Conservation (phyloP, 2,329 filamentous ascomycete species). For the Ilyonectria destructans region DNA sequence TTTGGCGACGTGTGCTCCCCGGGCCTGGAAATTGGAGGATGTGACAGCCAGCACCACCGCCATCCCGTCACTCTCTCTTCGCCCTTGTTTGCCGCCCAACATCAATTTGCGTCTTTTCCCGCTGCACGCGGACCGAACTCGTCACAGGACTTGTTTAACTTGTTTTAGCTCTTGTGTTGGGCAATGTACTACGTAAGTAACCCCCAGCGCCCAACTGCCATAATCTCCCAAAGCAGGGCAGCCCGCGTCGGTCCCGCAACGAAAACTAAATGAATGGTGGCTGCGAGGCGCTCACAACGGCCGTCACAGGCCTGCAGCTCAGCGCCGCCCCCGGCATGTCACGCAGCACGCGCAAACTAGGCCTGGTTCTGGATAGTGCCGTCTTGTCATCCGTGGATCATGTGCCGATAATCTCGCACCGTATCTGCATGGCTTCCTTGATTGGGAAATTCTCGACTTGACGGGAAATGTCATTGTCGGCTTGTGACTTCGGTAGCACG, state of each 20-base stretch:
- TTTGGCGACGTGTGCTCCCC: no score
- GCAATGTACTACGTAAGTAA: neutral
- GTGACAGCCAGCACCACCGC: conserved; percentile 9
- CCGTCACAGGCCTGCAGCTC: conserved; percentile 23
- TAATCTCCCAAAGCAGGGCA: neutral
- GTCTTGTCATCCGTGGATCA: neutral
- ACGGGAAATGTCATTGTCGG: conserved; percentile 4
- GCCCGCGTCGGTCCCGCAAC: conserved; percentile 13
- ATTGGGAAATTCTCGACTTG: conserved; percentile 15
- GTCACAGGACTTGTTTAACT: neutral
- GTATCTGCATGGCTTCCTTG: conserved; percentile 23
- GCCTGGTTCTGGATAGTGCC: neutral
- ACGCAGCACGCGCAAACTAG: conserved; percentile 15
- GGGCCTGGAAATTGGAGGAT: conserved; percentile 23
- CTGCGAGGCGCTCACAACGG: conserved; percentile 19
- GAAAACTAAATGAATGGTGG: conserved; percentile 19
- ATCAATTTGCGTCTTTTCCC: neutral
- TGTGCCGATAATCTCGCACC: conserved; percentile 18
- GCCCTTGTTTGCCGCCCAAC: neutral
- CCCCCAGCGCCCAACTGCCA: neutral
- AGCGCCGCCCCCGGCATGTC: conserved; percentile 20
- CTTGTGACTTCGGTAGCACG: conserved; percentile 3
- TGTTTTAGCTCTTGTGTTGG: neutral
- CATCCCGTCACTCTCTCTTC: neutral
- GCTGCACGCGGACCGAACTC: no score